Evolutionary conservation across 768 basidiomycete species (phyloP).

Genomic region (Chalciporus pseudorubinellus): DNA sequence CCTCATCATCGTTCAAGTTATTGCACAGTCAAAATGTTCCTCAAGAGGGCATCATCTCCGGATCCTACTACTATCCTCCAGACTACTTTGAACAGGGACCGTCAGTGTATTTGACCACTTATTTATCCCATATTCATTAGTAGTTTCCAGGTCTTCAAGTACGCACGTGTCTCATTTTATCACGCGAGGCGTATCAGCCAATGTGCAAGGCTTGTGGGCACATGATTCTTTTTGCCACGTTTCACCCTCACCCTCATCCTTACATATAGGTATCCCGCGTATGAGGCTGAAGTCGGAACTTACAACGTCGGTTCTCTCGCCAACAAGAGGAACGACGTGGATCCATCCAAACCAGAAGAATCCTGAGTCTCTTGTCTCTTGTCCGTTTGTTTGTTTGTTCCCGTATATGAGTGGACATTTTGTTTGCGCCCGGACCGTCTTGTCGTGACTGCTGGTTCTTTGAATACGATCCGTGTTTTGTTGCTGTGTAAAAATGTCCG

Average conservation of each 20-base stretch:
- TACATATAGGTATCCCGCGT: constrained; percentile 14
- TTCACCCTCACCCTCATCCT: constrained; percentile 8
- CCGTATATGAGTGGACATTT: neutral
- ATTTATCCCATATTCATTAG: neutral
- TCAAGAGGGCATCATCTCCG: neutral
- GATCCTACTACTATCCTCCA: constrained; percentile 3
- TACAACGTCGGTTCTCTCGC: neutral
- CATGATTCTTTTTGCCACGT: constrained; percentile 7
- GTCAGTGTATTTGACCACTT: constrained; percentile 11
- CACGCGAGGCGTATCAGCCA: neutral
- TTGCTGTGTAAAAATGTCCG: too few relatives aligned
- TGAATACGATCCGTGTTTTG: neutral
- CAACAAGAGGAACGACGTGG: constrained; percentile 2
- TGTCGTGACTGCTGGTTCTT: neutral
- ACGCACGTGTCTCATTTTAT: constrained; percentile 7
- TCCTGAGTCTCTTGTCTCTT: neutral
- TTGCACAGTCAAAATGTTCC: constrained; percentile 7
- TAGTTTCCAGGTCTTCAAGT: neutral
- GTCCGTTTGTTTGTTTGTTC: neutral
- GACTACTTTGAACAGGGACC: constrained; percentile 7
- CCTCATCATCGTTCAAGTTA: constrained; percentile 4
- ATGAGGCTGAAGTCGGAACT: neutral
- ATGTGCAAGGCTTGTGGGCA: constrained; percentile 11
- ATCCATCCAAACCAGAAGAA: neutral
- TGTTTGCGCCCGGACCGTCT: too few relatives aligned